Conservation (phyloP, 2,329 filamentous ascomycete species). For the Trichophyton simii region DNA sequence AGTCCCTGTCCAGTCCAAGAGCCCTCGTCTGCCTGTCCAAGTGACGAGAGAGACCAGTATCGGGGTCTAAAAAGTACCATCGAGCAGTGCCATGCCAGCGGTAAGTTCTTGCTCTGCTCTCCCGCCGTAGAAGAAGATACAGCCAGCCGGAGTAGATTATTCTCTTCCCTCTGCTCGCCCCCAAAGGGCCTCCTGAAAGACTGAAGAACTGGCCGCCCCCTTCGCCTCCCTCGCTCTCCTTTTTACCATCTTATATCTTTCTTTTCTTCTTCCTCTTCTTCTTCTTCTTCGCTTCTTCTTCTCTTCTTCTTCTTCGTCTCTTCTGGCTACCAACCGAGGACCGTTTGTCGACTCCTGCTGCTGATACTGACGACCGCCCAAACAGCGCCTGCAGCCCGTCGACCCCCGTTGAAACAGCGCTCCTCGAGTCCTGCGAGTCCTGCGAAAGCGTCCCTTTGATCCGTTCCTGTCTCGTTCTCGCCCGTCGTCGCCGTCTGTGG, state of each 20-base stretch:
- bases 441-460: background rate
- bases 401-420: background rate
- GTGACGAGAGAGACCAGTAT: background rate
- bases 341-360: background rate
- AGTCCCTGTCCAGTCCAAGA: background rate
- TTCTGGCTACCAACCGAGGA: background rate
- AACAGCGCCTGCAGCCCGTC: background rate
- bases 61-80: background rate
- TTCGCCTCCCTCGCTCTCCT: background rate
- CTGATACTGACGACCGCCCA: background rate
- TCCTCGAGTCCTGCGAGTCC: background rate
- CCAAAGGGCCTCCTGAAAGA: background rate
- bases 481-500: too few relatives aligned
- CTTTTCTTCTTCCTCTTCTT: background rate
- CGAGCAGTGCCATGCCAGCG: background rate
- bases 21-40: background rate
- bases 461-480: background rate
- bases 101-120: background rate
- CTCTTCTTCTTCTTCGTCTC: background rate
- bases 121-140: background rate
- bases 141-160: background rate
- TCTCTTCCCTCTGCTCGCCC: background rate
- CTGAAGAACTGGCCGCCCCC: background rate
- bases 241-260: background rate
- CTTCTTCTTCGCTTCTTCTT: background rate